phyloP scores from a whole-genome alignment of 768 basidiomycete genomes.

The Mycena venus region DNA sequence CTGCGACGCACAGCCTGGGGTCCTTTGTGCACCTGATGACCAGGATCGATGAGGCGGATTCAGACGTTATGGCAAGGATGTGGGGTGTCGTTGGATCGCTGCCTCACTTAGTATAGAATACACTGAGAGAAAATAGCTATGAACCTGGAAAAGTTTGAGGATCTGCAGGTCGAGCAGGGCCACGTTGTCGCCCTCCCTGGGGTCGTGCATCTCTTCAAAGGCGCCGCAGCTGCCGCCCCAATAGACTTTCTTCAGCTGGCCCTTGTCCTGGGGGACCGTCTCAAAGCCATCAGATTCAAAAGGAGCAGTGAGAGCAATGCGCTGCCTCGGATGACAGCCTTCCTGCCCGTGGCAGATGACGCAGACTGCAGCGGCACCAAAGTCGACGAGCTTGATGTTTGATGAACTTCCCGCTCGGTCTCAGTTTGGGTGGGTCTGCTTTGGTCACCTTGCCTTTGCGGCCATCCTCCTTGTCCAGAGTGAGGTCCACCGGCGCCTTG shows the following conservation, averaged over 20 bases:
- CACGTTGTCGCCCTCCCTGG: constrained; percentile 91
- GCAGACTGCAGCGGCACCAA: constrained; percentile 72
- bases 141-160: constrained; percentile 87
- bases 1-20: constrained; percentile 85
- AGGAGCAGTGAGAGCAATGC: constrained; percentile 83
- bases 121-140: background rate
- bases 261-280: constrained; percentile 63
- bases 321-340: constrained; percentile 79
- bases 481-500: constrained; percentile 72
- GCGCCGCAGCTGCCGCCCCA: constrained; percentile 93
- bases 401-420: constrained; percentile 87
- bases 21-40: constrained; percentile 90
- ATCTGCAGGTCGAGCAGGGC: constrained; percentile 91
- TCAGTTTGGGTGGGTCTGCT: constrained; percentile 55
- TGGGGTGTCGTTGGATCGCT: constrained; percentile 74
- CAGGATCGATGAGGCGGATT: constrained; percentile 83
- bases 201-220: constrained; percentile 88
- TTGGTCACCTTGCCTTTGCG: constrained; percentile 47
- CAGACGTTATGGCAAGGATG: constrained; percentile 91
- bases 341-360: constrained; percentile 68
- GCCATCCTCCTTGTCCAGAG: constrained; percentile 58
- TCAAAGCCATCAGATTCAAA: constrained; percentile 90
- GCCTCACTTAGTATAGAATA: background rate
- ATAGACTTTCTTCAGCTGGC: constrained; percentile 73
- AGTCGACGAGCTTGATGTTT: constrained; percentile 86